A percentile compares a stretch with the other conserved stretches of the same genome.
Evolutionary conservation across 495 filamentous ascomycete genomes (phyloP).

Genomic region (Viridothelium virens): DNA sequence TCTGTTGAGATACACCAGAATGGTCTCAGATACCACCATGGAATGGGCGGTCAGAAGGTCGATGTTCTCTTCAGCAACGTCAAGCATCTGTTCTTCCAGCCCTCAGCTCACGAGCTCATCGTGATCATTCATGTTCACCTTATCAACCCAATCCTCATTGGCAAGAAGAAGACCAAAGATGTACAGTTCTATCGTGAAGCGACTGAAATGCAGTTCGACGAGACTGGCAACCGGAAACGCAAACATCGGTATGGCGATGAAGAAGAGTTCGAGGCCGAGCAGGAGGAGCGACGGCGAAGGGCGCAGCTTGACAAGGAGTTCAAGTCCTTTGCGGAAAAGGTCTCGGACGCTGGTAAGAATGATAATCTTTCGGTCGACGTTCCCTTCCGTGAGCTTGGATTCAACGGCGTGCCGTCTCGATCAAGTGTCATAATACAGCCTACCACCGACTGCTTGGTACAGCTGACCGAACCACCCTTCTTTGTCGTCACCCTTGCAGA

Average conservation of each 20-base stretch:
- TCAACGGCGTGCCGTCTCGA: slow-evolving; percentile 90
- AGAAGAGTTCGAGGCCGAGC: slow-evolving; percentile 96
- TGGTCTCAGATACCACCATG: slow-evolving; percentile 91
- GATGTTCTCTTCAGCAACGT: slow-evolving; percentile 98
- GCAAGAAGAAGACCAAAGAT: slow-evolving; percentile 97
- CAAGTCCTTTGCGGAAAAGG: slow-evolving; percentile 95
- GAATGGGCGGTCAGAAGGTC: slow-evolving; percentile 72
- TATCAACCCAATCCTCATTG: slow-evolving; percentile 96
- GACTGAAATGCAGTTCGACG: slow-evolving; percentile 97
- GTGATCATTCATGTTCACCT: slow-evolving; percentile 97
- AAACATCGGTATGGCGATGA: slow-evolving; percentile 99
- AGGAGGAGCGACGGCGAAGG: slow-evolving; percentile 85
- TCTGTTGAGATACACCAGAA: slow-evolving; percentile 97
- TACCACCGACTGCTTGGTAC: slow-evolving; percentile 95
- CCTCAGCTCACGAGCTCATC: slow-evolving; percentile 88
- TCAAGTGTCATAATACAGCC: slow-evolving; percentile 93
- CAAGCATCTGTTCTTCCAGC: slow-evolving; percentile 98
- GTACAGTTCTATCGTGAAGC: slow-evolving; percentile 98
- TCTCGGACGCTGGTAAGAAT: slow-evolving; percentile 82
- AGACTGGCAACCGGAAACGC: slow-evolving; percentile 94
- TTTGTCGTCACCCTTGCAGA: slow-evolving; percentile 89
- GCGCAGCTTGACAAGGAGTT: slow-evolving; percentile 92
- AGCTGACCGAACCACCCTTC: slow-evolving; percentile 95
- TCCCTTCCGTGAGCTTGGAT: slow-evolving; percentile 92
- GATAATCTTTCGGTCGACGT: slow-evolving; percentile 79